Conservation (phyloP, 768 basidiomycete genomes). For the Lentinula guzmanii region DNA sequence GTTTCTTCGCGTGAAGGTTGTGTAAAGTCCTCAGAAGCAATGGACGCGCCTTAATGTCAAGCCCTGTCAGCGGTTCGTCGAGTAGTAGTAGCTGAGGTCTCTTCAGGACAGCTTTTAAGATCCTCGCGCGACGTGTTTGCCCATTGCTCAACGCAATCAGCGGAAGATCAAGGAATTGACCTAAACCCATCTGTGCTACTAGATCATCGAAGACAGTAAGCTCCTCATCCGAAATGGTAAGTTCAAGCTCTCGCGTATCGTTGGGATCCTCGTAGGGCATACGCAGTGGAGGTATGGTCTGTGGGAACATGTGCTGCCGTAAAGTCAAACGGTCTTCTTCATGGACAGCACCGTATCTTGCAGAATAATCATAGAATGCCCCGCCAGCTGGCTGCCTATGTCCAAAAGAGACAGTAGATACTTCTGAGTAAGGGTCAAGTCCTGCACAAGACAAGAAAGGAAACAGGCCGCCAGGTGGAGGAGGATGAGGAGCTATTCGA, state of each 20-base stretch:
- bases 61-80: slow-evolving; percentile 89
- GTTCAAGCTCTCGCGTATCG: slow-evolving; percentile 12
- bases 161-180: slow-evolving; percentile 71
- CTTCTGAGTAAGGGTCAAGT: slow-evolving; percentile 40
- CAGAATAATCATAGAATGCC: slow-evolving; percentile 89
- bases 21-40: slow-evolving; percentile 49
- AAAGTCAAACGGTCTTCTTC: slow-evolving; percentile 82
- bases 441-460: slow-evolving; percentile 51
- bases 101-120: slow-evolving; percentile 68
- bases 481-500: slow-evolving; percentile 57
- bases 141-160: slow-evolving; percentile 85
- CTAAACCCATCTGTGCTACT: slow-evolving; percentile 51
- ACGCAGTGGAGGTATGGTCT: slow-evolving; percentile 29
- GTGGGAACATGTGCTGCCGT: slow-evolving; percentile 61
- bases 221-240: slow-evolving; percentile 14
- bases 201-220: slow-evolving; percentile 42
- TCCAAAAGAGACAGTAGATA: slow-evolving; percentile 63
- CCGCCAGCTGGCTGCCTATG: slow-evolving; percentile 55
- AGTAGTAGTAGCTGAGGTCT: slow-evolving; percentile 73
- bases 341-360: slow-evolving; percentile 82
- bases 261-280: slow-evolving; percentile 17
- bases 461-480: slow-evolving; percentile 66
- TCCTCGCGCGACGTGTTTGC: slow-evolving; percentile 82
- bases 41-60: slow-evolving; percentile 60
- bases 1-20: slow-evolving; percentile 36